phyloP scores from a whole-genome alignment of 768 basidiomycete species.

The Ramaria rubella region DNA sequence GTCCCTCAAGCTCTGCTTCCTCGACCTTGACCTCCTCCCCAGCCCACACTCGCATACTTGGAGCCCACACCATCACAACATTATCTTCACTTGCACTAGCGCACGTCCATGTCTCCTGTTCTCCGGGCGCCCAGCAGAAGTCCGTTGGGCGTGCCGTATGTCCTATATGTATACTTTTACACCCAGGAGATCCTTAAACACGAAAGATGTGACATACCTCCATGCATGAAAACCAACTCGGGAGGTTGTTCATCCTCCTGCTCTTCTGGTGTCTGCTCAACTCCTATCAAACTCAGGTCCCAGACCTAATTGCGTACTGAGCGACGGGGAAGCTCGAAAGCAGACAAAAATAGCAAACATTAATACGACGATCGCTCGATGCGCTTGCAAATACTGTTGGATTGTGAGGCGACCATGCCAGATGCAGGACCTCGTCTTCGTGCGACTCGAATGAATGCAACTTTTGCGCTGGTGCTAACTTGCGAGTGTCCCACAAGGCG shows the following conservation, averaged over 20 bases:
- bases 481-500: slow-evolving; percentile 80
- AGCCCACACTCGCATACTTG: slow-evolving; percentile 89
- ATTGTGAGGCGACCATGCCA: slow-evolving; percentile 94
- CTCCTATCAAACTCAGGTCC: slow-evolving; percentile 87
- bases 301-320: slow-evolving; percentile 42
- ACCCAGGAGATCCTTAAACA: background rate
- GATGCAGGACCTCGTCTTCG: slow-evolving; percentile 88
- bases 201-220: slow-evolving; percentile 48
- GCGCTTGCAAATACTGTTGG: slow-evolving; percentile 91
- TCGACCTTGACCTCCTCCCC: slow-evolving; percentile 82
- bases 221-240: slow-evolving; percentile 92
- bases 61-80: slow-evolving; percentile 95
- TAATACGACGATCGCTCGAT: slow-evolving; percentile 87
- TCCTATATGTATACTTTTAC: slow-evolving; percentile 34
- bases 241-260: slow-evolving; percentile 93
- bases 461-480: slow-evolving; percentile 51
- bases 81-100: slow-evolving; percentile 94
- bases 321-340: background rate
- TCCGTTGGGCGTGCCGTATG: slow-evolving; percentile 89
- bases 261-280: slow-evolving; percentile 96
- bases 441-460: slow-evolving; percentile 91
- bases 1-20: slow-evolving; percentile 77
- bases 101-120: slow-evolving; percentile 77
- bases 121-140: slow-evolving; percentile 90
- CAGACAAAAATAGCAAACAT: slow-evolving; percentile 29